These are phyloP conservation scores for Colletotrichum simmondsii DNA, from an alignment of 2,329 filamentous ascomycete genomes.

Conservation along the genomic window DNA sequence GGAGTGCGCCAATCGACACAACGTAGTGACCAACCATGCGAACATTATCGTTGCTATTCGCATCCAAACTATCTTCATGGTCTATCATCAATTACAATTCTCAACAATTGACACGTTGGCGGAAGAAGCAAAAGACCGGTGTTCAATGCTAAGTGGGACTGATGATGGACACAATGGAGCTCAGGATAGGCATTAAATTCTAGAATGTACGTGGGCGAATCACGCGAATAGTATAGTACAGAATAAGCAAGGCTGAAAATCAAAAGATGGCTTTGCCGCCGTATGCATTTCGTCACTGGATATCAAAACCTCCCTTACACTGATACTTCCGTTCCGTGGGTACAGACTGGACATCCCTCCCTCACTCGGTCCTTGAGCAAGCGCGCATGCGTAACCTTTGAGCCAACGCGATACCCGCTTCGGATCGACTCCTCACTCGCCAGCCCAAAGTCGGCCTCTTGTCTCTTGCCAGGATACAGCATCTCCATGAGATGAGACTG, in stretches of 20 bases:
- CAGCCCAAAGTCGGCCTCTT: slow-evolving; percentile 59
- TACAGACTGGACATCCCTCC: slow-evolving; percentile 72
- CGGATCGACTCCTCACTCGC: slow-evolving; percentile 53
- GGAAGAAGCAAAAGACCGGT: too few relatives aligned
- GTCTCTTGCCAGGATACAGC: slow-evolving; percentile 56
- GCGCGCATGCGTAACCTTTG: slow-evolving; percentile 88
- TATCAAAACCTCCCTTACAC: slow-evolving; percentile 5
- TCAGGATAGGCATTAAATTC: too few relatives aligned
- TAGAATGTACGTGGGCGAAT: too few relatives aligned
- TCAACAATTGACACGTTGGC: too few relatives aligned
- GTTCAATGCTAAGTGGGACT: too few relatives aligned
- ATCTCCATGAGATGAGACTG: slow-evolving; percentile 74
- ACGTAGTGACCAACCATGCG: too few relatives aligned
- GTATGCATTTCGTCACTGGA: slow-evolving; percentile 4
- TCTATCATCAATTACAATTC: too few relatives aligned
- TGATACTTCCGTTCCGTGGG: slow-evolving; percentile 7
- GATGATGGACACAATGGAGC: too few relatives aligned
- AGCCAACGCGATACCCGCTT: slow-evolving; percentile 75
- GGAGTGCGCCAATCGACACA: neutral
- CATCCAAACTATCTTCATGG: too few relatives aligned
- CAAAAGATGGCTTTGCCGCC: slow-evolving; percentile 21
- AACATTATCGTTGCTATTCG: too few relatives aligned
- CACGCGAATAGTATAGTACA: too few relatives aligned
- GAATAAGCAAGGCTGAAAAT: too few relatives aligned
- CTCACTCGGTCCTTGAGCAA: slow-evolving; percentile 77